phyloP scores from a whole-genome alignment of 192 early-diverging fungal genomes.

The Podochytrium sp. region DNA sequence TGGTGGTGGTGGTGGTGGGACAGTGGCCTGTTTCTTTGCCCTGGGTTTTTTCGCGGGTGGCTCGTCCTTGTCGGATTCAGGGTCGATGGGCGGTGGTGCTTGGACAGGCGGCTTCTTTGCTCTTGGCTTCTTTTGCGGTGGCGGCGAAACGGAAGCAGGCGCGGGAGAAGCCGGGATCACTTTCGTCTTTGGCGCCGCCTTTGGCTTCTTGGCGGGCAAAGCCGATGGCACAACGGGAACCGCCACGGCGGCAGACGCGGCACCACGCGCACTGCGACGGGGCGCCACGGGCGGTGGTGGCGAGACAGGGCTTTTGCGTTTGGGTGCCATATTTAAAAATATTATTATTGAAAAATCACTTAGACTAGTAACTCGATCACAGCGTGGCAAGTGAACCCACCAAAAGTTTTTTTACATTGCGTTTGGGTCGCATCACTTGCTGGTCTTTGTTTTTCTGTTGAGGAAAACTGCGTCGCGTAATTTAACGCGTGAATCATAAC shows the following conservation, averaged over 20 bases:
- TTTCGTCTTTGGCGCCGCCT: too few species aligned
- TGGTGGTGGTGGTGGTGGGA: conserved; percentile 1
- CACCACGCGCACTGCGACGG: background rate
- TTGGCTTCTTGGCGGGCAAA: background rate
- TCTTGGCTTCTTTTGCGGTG: background rate
- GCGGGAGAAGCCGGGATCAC: too few species aligned
- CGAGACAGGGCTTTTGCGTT: background rate
- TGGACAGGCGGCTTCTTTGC: background rate
- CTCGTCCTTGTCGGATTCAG: conserved; percentile 11
- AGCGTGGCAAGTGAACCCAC: too few species aligned
- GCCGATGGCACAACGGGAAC: background rate
- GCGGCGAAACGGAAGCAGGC: background rate
- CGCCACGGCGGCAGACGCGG: background rate
- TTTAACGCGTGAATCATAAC: too few species aligned
- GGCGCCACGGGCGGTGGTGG: background rate
- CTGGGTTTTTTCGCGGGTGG: background rate
- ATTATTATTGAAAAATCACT: too few species aligned
- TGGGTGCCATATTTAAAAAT: background rate
- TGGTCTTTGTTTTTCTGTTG: too few species aligned
- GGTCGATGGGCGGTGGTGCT: conserved; percentile 5
- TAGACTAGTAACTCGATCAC: too few species aligned
- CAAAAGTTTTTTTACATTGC: too few species aligned
- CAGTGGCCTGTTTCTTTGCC: conserved; percentile 18
- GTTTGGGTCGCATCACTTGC: too few species aligned
- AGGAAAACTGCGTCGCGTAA: too few species aligned